Evolutionary conservation across 2,329 filamentous ascomycete genomes (phyloP).

Genomic region (Penicillium sp.): DNA sequence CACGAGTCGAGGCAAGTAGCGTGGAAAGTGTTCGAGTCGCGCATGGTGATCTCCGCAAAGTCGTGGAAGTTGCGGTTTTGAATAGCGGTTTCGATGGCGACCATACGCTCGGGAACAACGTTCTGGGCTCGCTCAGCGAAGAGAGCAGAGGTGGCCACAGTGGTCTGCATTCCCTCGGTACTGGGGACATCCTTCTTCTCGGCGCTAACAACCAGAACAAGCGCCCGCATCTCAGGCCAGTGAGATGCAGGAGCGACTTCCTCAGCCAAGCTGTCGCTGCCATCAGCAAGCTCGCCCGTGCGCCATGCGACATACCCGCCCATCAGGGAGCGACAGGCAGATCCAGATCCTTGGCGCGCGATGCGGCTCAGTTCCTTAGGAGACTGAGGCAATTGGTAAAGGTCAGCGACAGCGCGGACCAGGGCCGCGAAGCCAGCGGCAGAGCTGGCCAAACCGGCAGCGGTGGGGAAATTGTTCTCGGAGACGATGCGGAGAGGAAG

Average conservation of each 20-base stretch:
- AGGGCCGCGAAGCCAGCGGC: slow-evolving; percentile 67
- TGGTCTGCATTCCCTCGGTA: slow-evolving; percentile 95
- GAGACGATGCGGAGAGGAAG: slow-evolving; percentile 82
- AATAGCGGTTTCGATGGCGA: slow-evolving; percentile 79
- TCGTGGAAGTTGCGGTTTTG: slow-evolving; percentile 73
- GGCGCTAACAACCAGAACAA: slow-evolving; percentile 86
- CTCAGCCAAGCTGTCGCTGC: slow-evolving; percentile 82
- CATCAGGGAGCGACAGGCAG: slow-evolving; percentile 88
- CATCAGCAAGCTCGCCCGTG: slow-evolving; percentile 71
- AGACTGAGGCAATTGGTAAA: slow-evolving; percentile 80
- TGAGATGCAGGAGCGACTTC: slow-evolving; percentile 84
- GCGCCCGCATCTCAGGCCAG: slow-evolving; percentile 92
- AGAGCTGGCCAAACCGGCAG: slow-evolving; percentile 73
- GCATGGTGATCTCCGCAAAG: slow-evolving; percentile 92
- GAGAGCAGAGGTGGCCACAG: slow-evolving; percentile 84
- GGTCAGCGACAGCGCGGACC: slow-evolving; percentile 79
- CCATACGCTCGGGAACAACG: slow-evolving; percentile 82
- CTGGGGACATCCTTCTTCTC: slow-evolving; percentile 95
- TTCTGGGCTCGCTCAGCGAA: slow-evolving; percentile 73
- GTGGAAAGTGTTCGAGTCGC: slow-evolving; percentile 96
- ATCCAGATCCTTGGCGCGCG: slow-evolving; percentile 90
- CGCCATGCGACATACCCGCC: slow-evolving; percentile 97
- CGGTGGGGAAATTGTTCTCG: slow-evolving; percentile 98
- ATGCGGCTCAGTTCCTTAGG: slow-evolving; percentile 83
- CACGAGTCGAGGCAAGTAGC: slow-evolving; percentile 91